Evolutionary conservation across 768 basidiomycete genomes (phyloP).

Genomic region (Cyathus striatus): DNA sequence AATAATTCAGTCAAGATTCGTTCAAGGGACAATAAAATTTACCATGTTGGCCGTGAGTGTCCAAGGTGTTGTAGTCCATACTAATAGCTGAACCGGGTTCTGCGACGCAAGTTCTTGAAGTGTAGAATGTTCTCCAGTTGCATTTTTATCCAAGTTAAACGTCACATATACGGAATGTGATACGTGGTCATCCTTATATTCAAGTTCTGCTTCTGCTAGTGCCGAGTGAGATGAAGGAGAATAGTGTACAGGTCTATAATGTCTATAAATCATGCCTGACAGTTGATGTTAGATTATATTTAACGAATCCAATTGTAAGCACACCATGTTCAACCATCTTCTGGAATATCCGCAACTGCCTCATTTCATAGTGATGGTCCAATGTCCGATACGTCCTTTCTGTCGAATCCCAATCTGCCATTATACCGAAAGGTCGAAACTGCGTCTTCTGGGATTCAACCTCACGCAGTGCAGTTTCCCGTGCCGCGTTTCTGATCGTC

Average conservation of each 20-base stretch:
- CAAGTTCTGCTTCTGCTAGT: conserved; percentile 90
- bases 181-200: conserved; percentile 83
- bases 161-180: conserved; percentile 86
- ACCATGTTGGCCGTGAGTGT: conserved; percentile 96
- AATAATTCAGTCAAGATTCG: conserved; percentile 4
- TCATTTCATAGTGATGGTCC: conserved; percentile 83
- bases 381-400: conserved; percentile 78
- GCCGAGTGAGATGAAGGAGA: conserved; percentile 94
- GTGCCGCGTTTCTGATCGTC: conserved; percentile 66
- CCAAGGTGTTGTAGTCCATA: conserved; percentile 99
- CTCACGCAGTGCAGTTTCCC: conserved; percentile 66
- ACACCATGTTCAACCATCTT: conserved; percentile 83
- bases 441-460: conserved; percentile 74
- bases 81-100: conserved; percentile 49
- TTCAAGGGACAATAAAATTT: conserved; percentile 11
- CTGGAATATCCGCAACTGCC: conserved; percentile 81
- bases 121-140: conserved; percentile 10
- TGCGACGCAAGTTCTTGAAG: conserved; percentile 23
- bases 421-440: conserved; percentile 78
- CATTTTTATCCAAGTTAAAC: conserved; percentile 52
- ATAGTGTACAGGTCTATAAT: conserved; percentile 88
- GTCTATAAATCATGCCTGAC: conserved; percentile 75
- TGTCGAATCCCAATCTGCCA: conserved; percentile 81
- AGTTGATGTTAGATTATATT: background rate
- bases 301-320: conserved; percentile 1